Percentiles rank a stretch among this genome's conserved stretches.
These are phyloP conservation scores for Apostasia shenzhenica DNA, from an alignment of 106 monocot species.

Conservation along the genomic window DNA sequence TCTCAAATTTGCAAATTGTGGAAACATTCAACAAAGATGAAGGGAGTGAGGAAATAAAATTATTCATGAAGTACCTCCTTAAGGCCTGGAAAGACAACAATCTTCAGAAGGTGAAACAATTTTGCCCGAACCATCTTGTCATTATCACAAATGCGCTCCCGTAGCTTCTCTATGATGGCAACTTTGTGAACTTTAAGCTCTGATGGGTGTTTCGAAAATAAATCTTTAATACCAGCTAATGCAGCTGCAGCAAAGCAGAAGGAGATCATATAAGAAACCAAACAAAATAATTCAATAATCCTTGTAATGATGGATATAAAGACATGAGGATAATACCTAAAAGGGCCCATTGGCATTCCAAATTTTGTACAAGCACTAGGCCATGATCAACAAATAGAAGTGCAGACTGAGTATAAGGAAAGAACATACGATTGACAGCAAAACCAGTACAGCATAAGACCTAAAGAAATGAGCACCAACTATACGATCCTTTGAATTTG, in stretches of 20 bases:
- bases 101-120: conserved; percentile 61
- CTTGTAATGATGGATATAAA: too few species aligned
- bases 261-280: background rate
- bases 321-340: conserved; percentile 54
- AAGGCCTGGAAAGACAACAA: conserved; percentile 44
- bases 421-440: conserved; percentile 98
- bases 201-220: conserved; percentile 59
- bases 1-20: too few species aligned
- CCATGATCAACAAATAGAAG: conserved; percentile 74
- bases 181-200: conserved; percentile 78
- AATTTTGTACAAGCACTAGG: conserved; percentile 74
- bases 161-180: conserved; percentile 67
- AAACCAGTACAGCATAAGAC: conserved; percentile 75
- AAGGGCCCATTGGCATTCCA: conserved; percentile 99
- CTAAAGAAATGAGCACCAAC: conserved; percentile 37
- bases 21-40: background rate
- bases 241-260: conserved; percentile 53
- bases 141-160: conserved; percentile 74
- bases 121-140: conserved; percentile 71
- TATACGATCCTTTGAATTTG: conserved; percentile 24
- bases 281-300: too few species aligned
- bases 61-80: conserved; percentile 50
- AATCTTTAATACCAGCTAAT: conserved; percentile 69
- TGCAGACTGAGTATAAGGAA: conserved; percentile 92
- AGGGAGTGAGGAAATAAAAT: background rate